These are phyloP conservation scores for Psilocybe cubensis DNA, from an alignment of 768 basidiomycete species.

Conservation along the genomic window DNA sequence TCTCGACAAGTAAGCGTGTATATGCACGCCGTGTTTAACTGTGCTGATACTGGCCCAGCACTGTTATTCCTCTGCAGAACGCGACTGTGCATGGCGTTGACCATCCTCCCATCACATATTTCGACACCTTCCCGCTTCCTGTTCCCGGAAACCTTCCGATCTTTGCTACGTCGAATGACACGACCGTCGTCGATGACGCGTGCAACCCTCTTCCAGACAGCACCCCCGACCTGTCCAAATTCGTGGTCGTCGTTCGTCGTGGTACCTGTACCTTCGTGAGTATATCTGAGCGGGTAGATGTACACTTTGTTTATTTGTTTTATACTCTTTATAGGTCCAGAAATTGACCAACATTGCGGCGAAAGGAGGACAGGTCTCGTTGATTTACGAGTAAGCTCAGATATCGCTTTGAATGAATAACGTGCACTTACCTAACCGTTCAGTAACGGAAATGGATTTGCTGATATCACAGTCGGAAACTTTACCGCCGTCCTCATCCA, in stretches of 20 bases:
- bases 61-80: conserved; percentile 58
- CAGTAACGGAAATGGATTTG: conserved; percentile 55
- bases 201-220: conserved; percentile 58
- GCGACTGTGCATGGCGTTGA: conserved; percentile 53
- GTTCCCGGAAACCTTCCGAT: conserved; percentile 51
- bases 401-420: background rate
- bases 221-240: conserved; percentile 56
- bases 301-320: background rate
- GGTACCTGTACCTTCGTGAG: conserved; percentile 62
- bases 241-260: conserved; percentile 58
- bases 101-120: conserved; percentile 58
- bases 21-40: background rate
- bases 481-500: conserved; percentile 56
- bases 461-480: conserved; percentile 44
- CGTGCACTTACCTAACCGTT: background rate
- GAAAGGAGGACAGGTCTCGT: conserved; percentile 49
- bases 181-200: conserved; percentile 56
- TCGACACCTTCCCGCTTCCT: conserved; percentile 48
- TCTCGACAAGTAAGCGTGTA: conserved; percentile 47
- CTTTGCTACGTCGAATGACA: conserved; percentile 62
- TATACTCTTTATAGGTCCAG: conserved; percentile 39
- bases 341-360: conserved; percentile 59
- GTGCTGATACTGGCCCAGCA: conserved; percentile 38
- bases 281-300: background rate
- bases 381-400: conserved; percentile 58